A percentile compares a stretch with the other conserved stretches of the same genome.
phyloP scores from a whole-genome alignment of 345 rosid genomes.

The Lepidium didymum region DNA sequence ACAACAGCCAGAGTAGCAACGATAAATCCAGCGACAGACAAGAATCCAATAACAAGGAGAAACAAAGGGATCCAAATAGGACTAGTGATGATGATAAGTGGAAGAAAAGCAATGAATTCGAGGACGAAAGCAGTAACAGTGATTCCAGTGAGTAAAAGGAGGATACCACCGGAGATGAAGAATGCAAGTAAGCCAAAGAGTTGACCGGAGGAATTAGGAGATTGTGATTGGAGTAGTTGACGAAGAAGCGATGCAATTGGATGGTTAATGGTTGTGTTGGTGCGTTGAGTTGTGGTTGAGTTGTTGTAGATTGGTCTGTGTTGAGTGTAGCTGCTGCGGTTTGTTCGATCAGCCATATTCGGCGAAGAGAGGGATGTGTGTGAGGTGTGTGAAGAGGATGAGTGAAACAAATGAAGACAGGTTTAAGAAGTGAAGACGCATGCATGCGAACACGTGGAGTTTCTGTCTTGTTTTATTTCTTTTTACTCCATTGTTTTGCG shows the following conservation, averaged over 20 bases:
- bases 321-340: constrained; percentile 6
- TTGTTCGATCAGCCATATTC: constrained; percentile 20
- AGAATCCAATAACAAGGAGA: constrained; percentile 31
- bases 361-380: not conserved
- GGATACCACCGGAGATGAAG: constrained; percentile 47
- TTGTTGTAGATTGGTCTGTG: constrained; percentile 28
- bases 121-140: constrained; percentile 39
- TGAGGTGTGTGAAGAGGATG: not conserved
- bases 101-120: constrained; percentile 49
- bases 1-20: constrained; percentile 35
- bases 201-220: constrained; percentile 51
- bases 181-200: constrained; percentile 50
- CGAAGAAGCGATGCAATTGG: constrained; percentile 34
- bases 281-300: constrained; percentile 19
- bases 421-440: constrained; percentile 6
- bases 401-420: constrained; percentile 14
- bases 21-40: constrained; percentile 47
- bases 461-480: constrained; percentile 15
- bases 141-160: constrained; percentile 63
- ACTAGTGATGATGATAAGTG: constrained; percentile 56
- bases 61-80: constrained; percentile 55
- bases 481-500: not conserved
- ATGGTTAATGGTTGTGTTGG: constrained; percentile 3
- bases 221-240: constrained; percentile 44
- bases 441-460: constrained; percentile 30